These are phyloP conservation scores for Leccinellum rugosiceps DNA, from an alignment of 768 basidiomycete species.

Conservation along the genomic window DNA sequence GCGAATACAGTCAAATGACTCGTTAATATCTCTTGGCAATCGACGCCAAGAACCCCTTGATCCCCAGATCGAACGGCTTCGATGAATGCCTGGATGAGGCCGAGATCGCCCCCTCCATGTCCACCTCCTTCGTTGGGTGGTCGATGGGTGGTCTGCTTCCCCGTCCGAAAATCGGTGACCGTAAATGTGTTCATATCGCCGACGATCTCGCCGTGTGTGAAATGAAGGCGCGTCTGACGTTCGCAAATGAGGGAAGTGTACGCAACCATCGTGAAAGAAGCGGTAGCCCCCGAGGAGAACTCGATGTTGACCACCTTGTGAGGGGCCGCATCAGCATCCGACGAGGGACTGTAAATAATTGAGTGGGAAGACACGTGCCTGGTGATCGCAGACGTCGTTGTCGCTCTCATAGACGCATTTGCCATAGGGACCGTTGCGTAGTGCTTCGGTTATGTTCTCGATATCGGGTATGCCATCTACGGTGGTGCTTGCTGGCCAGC, in stretches of 20 bases:
- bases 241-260: conserved; percentile 76
- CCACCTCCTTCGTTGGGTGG: conserved; percentile 38
- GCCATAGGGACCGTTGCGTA: conserved; percentile 73
- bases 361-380: conserved; percentile 36
- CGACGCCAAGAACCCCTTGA: background rate
- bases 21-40: background rate
- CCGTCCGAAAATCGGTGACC: conserved; percentile 71
- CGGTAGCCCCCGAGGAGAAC: conserved; percentile 77
- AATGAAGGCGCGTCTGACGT: conserved; percentile 82
- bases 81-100: conserved; percentile 38
- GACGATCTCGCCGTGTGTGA: conserved; percentile 84
- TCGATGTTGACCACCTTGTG: conserved; percentile 78
- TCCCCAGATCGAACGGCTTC: background rate
- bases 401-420: conserved; percentile 79
- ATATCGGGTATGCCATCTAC: conserved; percentile 85
- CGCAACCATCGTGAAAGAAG: conserved; percentile 88
- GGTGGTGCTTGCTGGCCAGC: conserved; percentile 67
- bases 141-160: conserved; percentile 38
- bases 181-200: conserved; percentile 79
- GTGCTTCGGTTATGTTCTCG: conserved; percentile 74
- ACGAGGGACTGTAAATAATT: background rate
- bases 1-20: background rate
- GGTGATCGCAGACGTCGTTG: conserved; percentile 89
- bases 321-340: background rate
- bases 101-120: background rate